Conservation (phyloP, 2,329 filamentous ascomycete genomes). For the Didymella keratinophila region DNA sequence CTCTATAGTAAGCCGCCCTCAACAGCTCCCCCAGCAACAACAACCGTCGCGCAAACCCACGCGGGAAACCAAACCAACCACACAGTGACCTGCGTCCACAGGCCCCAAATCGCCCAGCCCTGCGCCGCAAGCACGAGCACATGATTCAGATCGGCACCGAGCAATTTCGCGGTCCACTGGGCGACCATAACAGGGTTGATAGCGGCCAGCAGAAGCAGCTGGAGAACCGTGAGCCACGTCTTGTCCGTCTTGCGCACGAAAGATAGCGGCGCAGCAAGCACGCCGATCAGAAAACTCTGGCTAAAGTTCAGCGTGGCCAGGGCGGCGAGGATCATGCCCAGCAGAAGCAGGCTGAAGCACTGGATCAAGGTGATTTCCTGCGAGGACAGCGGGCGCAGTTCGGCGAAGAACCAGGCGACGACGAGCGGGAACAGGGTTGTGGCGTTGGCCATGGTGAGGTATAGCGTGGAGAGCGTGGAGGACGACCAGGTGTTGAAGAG, state of each 20-base stretch:
- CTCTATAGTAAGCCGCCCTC: slow-evolving; percentile 6
- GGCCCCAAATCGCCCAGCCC: slow-evolving; percentile 87
- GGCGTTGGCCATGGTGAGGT: slow-evolving; percentile 45
- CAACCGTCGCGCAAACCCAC: slow-evolving; percentile 69
- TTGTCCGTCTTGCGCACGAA: slow-evolving; percentile 63
- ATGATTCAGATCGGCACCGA: slow-evolving; percentile 54
- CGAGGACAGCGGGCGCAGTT: slow-evolving; percentile 60
- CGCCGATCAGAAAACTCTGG: slow-evolving; percentile 82
- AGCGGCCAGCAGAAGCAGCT: slow-evolving; percentile 34
- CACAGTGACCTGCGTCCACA: slow-evolving; percentile 88
- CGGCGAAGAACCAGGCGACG: slow-evolving; percentile 38
- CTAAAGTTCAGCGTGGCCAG: slow-evolving; percentile 97
- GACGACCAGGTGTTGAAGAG: slow-evolving; percentile 79
- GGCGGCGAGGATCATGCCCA: slow-evolving; percentile 90
- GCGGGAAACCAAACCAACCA: slow-evolving; percentile 97
- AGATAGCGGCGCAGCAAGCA: slow-evolving; percentile 79
- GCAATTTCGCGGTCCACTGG: slow-evolving; percentile 34
- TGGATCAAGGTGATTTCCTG: slow-evolving; percentile 83
- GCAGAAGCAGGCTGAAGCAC: slow-evolving; percentile 88
- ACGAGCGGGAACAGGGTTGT: slow-evolving; percentile 45
- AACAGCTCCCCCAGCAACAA: slow-evolving; percentile 39
- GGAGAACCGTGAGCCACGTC: slow-evolving; percentile 18
- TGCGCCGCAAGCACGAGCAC: slow-evolving; percentile 79
- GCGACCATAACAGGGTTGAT: slow-evolving; percentile 47
- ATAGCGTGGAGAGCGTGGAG: slow-evolving; percentile 44